Conservation (phyloP, 148 eudicot genomes). For the Cornus suecica region DNA sequence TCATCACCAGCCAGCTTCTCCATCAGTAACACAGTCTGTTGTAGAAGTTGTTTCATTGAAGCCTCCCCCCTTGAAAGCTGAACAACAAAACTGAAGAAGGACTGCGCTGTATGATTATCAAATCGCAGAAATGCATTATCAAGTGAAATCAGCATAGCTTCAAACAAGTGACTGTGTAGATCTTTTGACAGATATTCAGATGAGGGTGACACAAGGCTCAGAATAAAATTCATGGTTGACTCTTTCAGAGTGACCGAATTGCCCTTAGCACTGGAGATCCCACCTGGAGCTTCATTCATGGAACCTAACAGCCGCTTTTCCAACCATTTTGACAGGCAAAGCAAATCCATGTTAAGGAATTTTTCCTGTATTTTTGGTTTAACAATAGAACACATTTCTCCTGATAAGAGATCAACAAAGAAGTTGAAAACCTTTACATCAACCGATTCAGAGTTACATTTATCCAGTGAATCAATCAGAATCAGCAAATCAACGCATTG, state of each 20-base stretch:
- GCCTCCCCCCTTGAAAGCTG: slow-evolving; percentile 74
- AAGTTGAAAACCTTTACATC: slow-evolving; percentile 80
- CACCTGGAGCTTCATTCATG: slow-evolving; percentile 42
- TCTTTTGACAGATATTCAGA: slow-evolving; percentile 55
- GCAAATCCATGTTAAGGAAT: slow-evolving; percentile 63
- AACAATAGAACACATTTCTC: slow-evolving; percentile 48
- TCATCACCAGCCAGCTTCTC: slow-evolving; percentile 80
- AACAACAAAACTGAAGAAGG: slow-evolving; percentile 62
- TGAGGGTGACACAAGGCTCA: slow-evolving; percentile 51
- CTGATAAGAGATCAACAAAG: slow-evolving; percentile 62
- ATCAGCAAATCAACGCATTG: slow-evolving; percentile 71
- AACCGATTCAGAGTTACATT: slow-evolving; percentile 61
- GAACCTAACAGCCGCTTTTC: slow-evolving; percentile 77
- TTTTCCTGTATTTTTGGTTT: slow-evolving; percentile 60
- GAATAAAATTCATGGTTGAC: slow-evolving; percentile 73
- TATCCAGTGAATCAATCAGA: slow-evolving; percentile 73
- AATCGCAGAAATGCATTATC: slow-evolving; percentile 67
- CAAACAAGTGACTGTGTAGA: slow-evolving; percentile 60
- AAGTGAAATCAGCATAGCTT: slow-evolving; percentile 63
- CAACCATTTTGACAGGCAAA: slow-evolving; percentile 73
- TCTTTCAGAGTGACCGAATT: slow-evolving; percentile 72
- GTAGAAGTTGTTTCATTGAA: slow-evolving; percentile 65
- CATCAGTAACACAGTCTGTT: slow-evolving; percentile 58
- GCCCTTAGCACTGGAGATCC: slow-evolving; percentile 42
- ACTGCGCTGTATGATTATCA: slow-evolving; percentile 71